Conservation (phyloP, 441 rosid species). For the Pelargonium australe region DNA sequence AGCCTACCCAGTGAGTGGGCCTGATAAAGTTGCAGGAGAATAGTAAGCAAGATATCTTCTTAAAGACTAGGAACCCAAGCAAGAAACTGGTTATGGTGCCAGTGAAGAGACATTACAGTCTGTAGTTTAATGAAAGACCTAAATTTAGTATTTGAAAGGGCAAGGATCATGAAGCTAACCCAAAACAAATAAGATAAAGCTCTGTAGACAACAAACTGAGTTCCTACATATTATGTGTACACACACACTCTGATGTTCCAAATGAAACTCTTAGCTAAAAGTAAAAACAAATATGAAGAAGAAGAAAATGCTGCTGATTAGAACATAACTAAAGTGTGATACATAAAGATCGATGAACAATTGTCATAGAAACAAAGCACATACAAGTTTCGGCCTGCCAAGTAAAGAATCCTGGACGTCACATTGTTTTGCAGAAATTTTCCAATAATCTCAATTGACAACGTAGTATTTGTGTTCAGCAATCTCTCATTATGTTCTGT, state of each 20-base stretch:
- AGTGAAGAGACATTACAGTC: slow-evolving; percentile 9
- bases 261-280: background rate
- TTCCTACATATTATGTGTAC: background rate
- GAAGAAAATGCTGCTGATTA: background rate
- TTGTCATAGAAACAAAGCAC: slow-evolving; percentile 20
- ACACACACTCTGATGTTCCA: background rate
- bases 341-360: slow-evolving; percentile 12
- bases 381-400: slow-evolving; percentile 54
- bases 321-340: background rate
- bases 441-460: slow-evolving; percentile 54
- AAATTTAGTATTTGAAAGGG: background rate
- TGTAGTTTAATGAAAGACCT: background rate
- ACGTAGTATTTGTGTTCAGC: slow-evolving; percentile 44
- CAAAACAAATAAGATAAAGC: background rate
- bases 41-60: slow-evolving; percentile 21
- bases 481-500: slow-evolving; percentile 39
- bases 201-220: background rate
- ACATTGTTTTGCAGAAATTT: slow-evolving; percentile 46
- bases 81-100: slow-evolving; percentile 10
- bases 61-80: slow-evolving; percentile 1
- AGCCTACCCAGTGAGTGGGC: slow-evolving; percentile 46
- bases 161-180: background rate
- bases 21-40: slow-evolving; percentile 31
- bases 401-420: slow-evolving; percentile 50
- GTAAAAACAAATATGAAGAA: background rate